Base-by-base conservation (phyloP, 2,329 filamentous ascomycete genomes). In the Nothopassalora personata region DNA sequence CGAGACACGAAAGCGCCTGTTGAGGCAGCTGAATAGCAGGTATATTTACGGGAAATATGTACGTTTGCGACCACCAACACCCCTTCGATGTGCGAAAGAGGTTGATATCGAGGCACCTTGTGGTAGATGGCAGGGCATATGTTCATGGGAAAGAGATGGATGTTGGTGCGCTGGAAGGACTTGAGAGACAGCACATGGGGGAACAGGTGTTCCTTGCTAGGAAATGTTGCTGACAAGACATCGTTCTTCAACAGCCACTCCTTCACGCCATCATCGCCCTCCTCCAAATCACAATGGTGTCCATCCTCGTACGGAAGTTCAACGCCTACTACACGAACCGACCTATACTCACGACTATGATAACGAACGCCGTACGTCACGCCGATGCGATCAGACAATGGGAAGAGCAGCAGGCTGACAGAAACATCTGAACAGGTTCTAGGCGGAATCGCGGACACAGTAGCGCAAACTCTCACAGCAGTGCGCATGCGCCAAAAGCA, bases 341-440 rank as follows among this genome's bases (percentile, higher is more conserved):
- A 71, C 94, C 93, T 89, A 90, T 99, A 46, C 84, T 99, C 70
- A 99, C 94, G 63, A 99, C 96, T 76, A 99, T 99, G 93, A 90
- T 97, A 72, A 96, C 93, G 74, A 99, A 99, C 79, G 90, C 94
- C 66, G 88, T 88, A 84, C 72, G 83, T 73, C 56, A 18, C 34
- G 31, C 36, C 53, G 23, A 23, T 28, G 13, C 15, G 30, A 28
- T 5, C 47, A 13, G 15, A 43, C 1, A 30, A 36, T 7, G 23
- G 53, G 31, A 45, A 45, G 47, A 51, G 31, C 27, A n/a, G 4
- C 10, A 5, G 13, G 43, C 27, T 51, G 43, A 58, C 19, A 45
- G 31, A 54, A 62, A 50, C 54, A 51, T 30, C 13, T n/a, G 47
- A 50, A 58, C 65, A 86, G 83, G 77, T 97, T 58, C 86, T 99